These are phyloP conservation scores for Magnusiomyces tetraspermus DNA, from an alignment of 1,139 yeast genomes.

Conservation along the genomic window DNA sequence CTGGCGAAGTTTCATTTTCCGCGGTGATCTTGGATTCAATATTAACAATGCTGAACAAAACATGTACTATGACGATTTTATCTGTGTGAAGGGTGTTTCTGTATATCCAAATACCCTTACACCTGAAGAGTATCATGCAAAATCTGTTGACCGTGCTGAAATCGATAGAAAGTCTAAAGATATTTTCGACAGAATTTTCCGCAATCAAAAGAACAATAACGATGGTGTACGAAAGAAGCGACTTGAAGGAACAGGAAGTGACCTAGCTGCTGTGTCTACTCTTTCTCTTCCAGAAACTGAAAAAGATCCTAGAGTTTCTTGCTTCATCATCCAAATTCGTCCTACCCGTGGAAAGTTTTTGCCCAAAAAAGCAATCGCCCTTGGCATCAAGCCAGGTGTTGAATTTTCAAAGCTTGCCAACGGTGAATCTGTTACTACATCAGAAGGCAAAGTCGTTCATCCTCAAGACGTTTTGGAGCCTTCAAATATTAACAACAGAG, in stretches of 20 bases:
- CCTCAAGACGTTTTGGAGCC: constrained; percentile 72
- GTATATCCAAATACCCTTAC: constrained; percentile 1
- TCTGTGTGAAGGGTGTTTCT: constrained; percentile 13
- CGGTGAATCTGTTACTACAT: constrained; percentile 51
- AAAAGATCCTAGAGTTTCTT: constrained; percentile 31
- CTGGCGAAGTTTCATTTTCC: constrained; percentile 85
- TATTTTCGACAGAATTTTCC: constrained; percentile 18
- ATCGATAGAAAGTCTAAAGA: constrained; percentile 9
- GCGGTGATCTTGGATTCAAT: constrained; percentile 50
- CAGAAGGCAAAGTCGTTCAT: constrained; percentile 46
- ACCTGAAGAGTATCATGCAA: background rate
- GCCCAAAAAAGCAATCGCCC: constrained; percentile 49
- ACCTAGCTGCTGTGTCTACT: background rate
- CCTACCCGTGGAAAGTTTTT: constrained; percentile 75
- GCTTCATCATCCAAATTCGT: constrained; percentile 55
- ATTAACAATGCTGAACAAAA: background rate
- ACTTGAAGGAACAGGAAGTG: constrained; percentile 6
- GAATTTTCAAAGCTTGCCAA: constrained; percentile 49
- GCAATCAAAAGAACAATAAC: background rate
- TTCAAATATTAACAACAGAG: constrained; percentile 46
- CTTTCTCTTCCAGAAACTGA: background rate
- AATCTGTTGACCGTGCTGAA: constrained; percentile 2
- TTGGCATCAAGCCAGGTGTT: constrained; percentile 64
- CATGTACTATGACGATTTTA: constrained; percentile 4
- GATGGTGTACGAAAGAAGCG: constrained; percentile 2